Conservation (phyloP, 805 yeast species). For the Candida namnaoensis region DNA sequence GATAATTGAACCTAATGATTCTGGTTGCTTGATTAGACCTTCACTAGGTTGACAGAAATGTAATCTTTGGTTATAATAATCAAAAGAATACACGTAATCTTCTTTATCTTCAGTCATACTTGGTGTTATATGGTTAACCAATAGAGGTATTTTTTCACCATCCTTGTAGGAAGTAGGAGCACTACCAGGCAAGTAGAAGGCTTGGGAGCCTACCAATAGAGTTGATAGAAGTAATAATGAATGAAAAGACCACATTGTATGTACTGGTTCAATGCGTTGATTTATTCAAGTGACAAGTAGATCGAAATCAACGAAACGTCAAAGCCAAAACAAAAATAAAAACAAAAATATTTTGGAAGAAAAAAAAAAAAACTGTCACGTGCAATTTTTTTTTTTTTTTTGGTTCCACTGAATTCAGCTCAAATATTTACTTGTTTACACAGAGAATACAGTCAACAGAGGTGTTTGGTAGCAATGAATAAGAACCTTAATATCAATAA, state of each 20-base stretch:
- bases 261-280: too few species aligned
- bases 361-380: too few species aligned
- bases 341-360: too few species aligned
- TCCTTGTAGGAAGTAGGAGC: conserved; percentile 84
- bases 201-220: conserved; percentile 19
- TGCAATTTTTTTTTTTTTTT: too few species aligned
- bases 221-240: background rate
- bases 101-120: conserved; percentile 38
- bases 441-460: too few species aligned
- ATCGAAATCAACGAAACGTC: too few species aligned
- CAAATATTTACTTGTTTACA: too few species aligned
- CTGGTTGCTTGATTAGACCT: conserved; percentile 54
- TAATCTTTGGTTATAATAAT: conserved; percentile 75
- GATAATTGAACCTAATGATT: conserved; percentile 84
- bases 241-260: too few species aligned
- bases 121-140: conserved; percentile 90
- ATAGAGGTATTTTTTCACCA: conserved; percentile 65
- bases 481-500: conserved; percentile 2
- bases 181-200: conserved; percentile 90
- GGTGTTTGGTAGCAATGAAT: conserved; percentile 5
- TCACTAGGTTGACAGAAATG: conserved; percentile 71
- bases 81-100: conserved; percentile 63
- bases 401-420: too few species aligned
- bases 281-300: too few species aligned
- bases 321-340: too few species aligned